Conservation (phyloP, 305 asterid genomes). For the Fraxinus velutina region DNA sequence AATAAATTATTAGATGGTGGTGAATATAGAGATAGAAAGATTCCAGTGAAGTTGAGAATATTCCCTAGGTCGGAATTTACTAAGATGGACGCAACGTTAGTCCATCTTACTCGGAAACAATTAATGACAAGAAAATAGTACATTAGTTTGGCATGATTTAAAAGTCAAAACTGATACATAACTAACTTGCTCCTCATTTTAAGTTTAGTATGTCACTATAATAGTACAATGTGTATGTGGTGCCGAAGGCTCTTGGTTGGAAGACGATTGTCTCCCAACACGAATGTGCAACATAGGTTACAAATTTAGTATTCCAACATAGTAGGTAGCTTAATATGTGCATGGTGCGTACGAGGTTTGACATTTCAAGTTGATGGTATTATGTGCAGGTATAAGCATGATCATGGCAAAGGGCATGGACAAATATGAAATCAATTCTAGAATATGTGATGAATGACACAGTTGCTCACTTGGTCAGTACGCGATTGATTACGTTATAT, state of each 20-base stretch:
- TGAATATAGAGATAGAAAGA: not conserved
- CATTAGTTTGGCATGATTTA: not conserved
- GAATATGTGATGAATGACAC: not conserved
- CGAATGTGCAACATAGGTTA: not conserved
- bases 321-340: not conserved
- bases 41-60: not conserved
- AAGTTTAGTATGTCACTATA: not conserved
- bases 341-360: not conserved
- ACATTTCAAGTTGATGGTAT: not conserved
- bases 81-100: not conserved
- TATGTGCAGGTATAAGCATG: not conserved
- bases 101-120: not conserved
- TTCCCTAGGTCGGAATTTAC: not conserved
- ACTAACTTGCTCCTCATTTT: not conserved
- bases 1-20: not conserved
- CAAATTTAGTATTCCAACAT: not conserved
- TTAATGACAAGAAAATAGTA: not conserved
- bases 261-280: not conserved
- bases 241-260: not conserved
- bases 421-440: not conserved
- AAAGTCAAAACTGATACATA: not conserved
- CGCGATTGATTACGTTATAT: not conserved
- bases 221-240: not conserved
- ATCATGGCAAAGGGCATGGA: not conserved
- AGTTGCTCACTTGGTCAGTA: not conserved